A percentile compares a stretch with the other conserved stretches of the same genome.
These are phyloP conservation scores for Diospyros lotus DNA, from an alignment of 148 eudicot species.

Conservation along the genomic window DNA sequence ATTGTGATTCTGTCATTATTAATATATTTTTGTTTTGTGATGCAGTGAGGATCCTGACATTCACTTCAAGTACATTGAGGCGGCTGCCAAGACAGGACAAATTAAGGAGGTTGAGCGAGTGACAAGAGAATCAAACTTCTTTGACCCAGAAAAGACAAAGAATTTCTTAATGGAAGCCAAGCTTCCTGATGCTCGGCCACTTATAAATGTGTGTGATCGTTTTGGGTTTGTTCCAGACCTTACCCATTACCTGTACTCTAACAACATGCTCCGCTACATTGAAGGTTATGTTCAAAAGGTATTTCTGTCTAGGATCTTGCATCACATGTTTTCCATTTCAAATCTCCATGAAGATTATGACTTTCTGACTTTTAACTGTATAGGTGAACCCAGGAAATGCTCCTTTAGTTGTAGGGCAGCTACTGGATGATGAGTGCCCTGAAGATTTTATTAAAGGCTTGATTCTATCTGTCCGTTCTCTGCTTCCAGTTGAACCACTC, in stretches of 20 bases:
- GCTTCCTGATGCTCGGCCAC: constrained; percentile 98
- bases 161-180: constrained; percentile 97
- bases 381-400: constrained; percentile 98
- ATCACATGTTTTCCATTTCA: constrained; percentile 1
- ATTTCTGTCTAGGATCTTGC: constrained; percentile 5
- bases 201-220: constrained; percentile 95
- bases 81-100: constrained; percentile 98
- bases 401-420: constrained; percentile 93
- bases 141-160: constrained; percentile 87
- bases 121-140: constrained; percentile 91
- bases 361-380: constrained; percentile 10
- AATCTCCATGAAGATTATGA: constrained; percentile 1
- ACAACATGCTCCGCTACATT: constrained; percentile 94
- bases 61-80: constrained; percentile 96
- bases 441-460: constrained; percentile 96
- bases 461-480: constrained; percentile 92
- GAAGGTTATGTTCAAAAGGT: constrained; percentile 99
- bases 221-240: constrained; percentile 95
- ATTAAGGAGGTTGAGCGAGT: constrained; percentile 98
- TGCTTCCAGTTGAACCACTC: constrained; percentile 94
- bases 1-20: not conserved
- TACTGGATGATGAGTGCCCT: constrained; percentile 95
- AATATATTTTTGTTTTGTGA: not conserved
- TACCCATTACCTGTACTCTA: constrained; percentile 84
- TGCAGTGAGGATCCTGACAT: constrained; percentile 93